Percentiles rank a stretch among this genome's conserved stretches.
Evolutionary conservation across 1,139 yeast species (phyloP).

Genomic region (Hansenula lynferdii): DNA sequence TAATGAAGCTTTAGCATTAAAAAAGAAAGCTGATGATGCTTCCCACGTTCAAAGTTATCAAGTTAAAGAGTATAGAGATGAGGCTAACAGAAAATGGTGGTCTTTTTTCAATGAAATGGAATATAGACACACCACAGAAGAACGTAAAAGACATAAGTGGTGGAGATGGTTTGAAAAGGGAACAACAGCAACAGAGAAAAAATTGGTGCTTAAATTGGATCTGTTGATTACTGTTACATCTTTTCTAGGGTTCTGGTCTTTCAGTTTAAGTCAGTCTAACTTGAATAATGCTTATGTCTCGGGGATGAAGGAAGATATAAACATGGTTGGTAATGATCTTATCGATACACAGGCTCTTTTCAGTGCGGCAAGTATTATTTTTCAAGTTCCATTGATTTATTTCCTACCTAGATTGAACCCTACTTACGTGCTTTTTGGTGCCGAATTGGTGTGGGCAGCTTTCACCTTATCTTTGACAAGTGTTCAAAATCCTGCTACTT

Average conservation of each 20-base stretch:
- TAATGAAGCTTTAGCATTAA: not conserved
- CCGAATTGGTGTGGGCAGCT: slow-evolving; percentile 52
- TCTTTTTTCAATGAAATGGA: slow-evolving; percentile 58
- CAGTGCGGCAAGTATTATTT: slow-evolving; percentile 51
- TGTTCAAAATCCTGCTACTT: slow-evolving; percentile 34
- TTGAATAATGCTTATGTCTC: slow-evolving; percentile 50
- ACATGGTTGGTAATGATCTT: slow-evolving; percentile 59
- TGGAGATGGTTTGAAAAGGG: slow-evolving; percentile 58
- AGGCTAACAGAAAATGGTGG: slow-evolving; percentile 57
- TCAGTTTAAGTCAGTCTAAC: not conserved
- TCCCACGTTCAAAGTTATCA: not conserved
- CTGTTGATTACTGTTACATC: slow-evolving; percentile 47
- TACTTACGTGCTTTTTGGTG: slow-evolving; percentile 41
- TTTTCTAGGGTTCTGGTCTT: slow-evolving; percentile 21
- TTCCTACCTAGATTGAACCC: slow-evolving; percentile 35
- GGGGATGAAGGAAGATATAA: slow-evolving; percentile 50
- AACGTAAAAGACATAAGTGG: slow-evolving; percentile 36
- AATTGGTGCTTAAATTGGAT: slow-evolving; percentile 50
- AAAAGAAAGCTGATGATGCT: not conserved
- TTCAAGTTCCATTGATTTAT: slow-evolving; percentile 34
- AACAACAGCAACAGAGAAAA: slow-evolving; percentile 40
- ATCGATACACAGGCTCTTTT: slow-evolving; percentile 56
- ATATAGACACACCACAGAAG: slow-evolving; percentile 40
- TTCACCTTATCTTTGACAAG: slow-evolving; percentile 42
- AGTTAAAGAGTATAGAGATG: slow-evolving; percentile 54